phyloP scores from a whole-genome alignment of 2,329 filamentous ascomycete species.

The Aspergillus ibericus region DNA sequence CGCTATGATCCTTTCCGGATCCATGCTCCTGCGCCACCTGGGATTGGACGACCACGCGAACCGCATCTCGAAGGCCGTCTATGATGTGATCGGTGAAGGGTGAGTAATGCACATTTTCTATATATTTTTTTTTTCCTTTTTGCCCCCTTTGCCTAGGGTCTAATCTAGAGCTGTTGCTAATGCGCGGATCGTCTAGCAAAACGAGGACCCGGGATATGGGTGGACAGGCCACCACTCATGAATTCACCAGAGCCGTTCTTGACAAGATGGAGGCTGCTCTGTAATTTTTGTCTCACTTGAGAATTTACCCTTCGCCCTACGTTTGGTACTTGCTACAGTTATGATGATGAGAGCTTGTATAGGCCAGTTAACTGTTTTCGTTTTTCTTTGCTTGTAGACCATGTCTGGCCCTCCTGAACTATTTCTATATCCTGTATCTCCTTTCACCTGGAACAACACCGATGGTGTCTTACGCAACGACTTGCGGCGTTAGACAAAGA shows the following conservation, averaged over 20 bases:
- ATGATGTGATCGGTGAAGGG: constrained; percentile 85
- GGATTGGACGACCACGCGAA: constrained; percentile 98
- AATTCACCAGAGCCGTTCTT: constrained; percentile 93
- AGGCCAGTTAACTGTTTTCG: constrained; percentile 13
- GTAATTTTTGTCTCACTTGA: constrained; percentile 45
- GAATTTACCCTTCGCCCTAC: not conserved
- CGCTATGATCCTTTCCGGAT: constrained; percentile 88
- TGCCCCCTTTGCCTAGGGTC: not conserved
- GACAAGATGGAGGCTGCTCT: constrained; percentile 83
- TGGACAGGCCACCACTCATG: constrained; percentile 81
- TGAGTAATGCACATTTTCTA: constrained; percentile 49
- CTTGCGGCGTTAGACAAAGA: constrained; percentile 11
- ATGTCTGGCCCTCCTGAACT: constrained; percentile 12
- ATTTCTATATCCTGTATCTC: constrained; percentile 31
- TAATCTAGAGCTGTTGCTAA: constrained; percentile 40
- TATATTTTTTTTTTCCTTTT: no score
- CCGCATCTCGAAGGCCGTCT: constrained; percentile 83
- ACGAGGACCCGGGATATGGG: constrained; percentile 95
- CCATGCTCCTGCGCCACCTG: constrained; percentile 96
- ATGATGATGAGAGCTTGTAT: constrained; percentile 26
- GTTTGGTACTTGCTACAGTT: constrained; percentile 21
- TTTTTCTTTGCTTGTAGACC: constrained; percentile 8
- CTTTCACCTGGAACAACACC: constrained; percentile 23
- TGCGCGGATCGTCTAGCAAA: constrained; percentile 57
- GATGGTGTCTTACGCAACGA: constrained; percentile 25